These are phyloP conservation scores for Barbarea vulgaris DNA, from an alignment of 345 rosid genomes.

Conservation along the genomic window DNA sequence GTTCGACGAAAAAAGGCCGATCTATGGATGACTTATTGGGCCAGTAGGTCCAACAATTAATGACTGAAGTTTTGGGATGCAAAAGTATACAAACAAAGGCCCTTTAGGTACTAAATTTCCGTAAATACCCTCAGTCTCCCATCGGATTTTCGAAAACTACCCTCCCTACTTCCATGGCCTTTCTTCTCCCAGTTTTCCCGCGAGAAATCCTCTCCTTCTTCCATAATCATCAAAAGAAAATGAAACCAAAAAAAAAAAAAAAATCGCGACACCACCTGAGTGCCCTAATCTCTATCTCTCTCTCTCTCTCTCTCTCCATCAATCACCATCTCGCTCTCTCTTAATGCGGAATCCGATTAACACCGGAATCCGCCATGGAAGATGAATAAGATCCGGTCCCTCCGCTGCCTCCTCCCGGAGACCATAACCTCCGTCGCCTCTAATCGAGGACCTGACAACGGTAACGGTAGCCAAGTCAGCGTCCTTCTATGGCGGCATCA, in stretches of 20 bases:
- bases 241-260: not conserved
- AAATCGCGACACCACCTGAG: not conserved
- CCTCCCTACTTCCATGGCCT: slow-evolving; percentile 25
- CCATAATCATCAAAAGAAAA: slow-evolving; percentile 31
- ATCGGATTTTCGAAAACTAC: slow-evolving; percentile 1
- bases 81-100: not conserved
- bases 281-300: slow-evolving; percentile 2
- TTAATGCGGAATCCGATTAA: slow-evolving; percentile 48
- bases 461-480: slow-evolving; percentile 29
- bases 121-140: not conserved
- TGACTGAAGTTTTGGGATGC: not conserved
- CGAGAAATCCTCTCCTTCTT: slow-evolving; percentile 38
- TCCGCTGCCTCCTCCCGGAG: slow-evolving; percentile 46
- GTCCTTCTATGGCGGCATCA: slow-evolving; percentile 75
- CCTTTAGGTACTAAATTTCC: not conserved
- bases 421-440: slow-evolving; percentile 44
- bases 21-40: not conserved
- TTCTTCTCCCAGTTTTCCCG: slow-evolving; percentile 39
- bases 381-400: slow-evolving; percentile 48
- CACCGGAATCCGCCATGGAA: slow-evolving; percentile 61
- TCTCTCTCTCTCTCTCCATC: slow-evolving; percentile 9
- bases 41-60: not conserved
- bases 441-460: slow-evolving; percentile 28
- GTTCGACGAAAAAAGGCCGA: not conserved
- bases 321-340: not conserved